These are phyloP conservation scores for Raphidocelis subcapitata DNA, from an alignment of 139 green algal species.

Conservation along the genomic window DNA sequence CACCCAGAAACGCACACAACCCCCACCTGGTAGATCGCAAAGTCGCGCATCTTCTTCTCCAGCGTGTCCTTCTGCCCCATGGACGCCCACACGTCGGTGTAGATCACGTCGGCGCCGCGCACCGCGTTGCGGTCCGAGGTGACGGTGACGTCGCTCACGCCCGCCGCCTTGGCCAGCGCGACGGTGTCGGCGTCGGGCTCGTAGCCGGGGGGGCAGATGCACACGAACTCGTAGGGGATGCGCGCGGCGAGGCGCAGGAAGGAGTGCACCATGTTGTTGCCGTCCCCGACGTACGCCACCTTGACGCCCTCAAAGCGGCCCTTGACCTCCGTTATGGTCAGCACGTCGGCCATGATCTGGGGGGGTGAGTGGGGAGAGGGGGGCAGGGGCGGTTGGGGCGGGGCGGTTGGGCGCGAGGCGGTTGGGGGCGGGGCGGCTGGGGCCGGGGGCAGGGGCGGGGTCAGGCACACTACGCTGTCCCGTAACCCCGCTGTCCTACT, in stretches of 20 bases:
- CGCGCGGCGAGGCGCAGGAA: constrained; percentile 88
- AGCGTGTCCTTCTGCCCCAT: constrained; percentile 99
- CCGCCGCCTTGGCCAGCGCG: constrained; percentile 49
- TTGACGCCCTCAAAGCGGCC: constrained; percentile 83
- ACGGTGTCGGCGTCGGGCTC: constrained; percentile 90
- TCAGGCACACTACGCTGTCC: no score
- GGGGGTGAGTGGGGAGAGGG: no score
- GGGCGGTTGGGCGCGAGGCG: no score
- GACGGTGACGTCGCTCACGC: constrained; percentile 44
- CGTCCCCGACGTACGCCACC: constrained; percentile 95
- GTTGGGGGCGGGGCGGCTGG: no score
- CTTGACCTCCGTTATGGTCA: constrained; percentile 91
- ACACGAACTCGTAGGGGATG: constrained; percentile 93
- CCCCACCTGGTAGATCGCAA: constrained; percentile 87
- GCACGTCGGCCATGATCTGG: constrained; percentile 97
- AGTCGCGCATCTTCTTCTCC: constrained; percentile 73
- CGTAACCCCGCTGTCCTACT: no score
- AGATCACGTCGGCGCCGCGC: constrained; percentile 93
- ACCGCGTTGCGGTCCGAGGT: constrained; percentile 66
- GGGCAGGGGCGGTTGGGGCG: no score
- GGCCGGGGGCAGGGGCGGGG: no score
- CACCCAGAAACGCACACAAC: neutral
- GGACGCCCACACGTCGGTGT: constrained; percentile 98
- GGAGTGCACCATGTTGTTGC: constrained; percentile 97
- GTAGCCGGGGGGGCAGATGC: constrained; percentile 89